Evolutionary conservation across 306 rosid genomes (phyloP), one percentile per base, ranked within the genome.

Genomic region (Inga laurina): DNA sequence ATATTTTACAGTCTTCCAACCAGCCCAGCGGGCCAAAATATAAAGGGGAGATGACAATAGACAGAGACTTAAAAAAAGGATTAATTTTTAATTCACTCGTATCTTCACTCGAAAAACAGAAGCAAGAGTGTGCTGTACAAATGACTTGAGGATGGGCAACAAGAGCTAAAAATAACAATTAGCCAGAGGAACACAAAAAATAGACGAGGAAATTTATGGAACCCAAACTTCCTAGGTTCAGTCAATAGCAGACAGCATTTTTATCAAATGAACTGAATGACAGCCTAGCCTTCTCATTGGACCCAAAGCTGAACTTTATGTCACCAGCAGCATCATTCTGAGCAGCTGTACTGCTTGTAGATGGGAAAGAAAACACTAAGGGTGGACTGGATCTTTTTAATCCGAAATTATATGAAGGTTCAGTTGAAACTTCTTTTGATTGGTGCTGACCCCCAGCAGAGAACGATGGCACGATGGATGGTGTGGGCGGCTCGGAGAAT

Each of bases 401-500:
- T 41, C 93, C 97, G 82, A 96, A 96, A 73, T 74, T 86, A 82
- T 84, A 96, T 9, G 89, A 77, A 81, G 87, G 93, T 81, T 79
- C 81, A 30, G 80, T 59, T 37, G 64, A n/a, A 57, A 52, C 87
- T 52, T 90, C 86, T 84, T 86, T 86, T 30, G 71, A 75, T 48
- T 82, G 89, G 44, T 81, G 71, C 80, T 84, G 85, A 84, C 71
- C 79, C 72, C 84, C 86, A 4, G 85, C 46, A 30, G 85, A 79
- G 83, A 86, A 69, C 34, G 90, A 75, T 37, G 98, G 98, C 75
- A 84, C 43, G 71, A 92, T 74, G 80, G 98, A 90, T 21, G 98
- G 98, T 35, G 98, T 95, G 22, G 98, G 97, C 18, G 89, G 99
- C 81, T 96, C 97, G 3, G 88, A 85, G 66, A 89, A 79, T 73